Conservation (phyloP, 2,329 filamentous ascomycete species). For the Aspergillus japonicus region DNA sequence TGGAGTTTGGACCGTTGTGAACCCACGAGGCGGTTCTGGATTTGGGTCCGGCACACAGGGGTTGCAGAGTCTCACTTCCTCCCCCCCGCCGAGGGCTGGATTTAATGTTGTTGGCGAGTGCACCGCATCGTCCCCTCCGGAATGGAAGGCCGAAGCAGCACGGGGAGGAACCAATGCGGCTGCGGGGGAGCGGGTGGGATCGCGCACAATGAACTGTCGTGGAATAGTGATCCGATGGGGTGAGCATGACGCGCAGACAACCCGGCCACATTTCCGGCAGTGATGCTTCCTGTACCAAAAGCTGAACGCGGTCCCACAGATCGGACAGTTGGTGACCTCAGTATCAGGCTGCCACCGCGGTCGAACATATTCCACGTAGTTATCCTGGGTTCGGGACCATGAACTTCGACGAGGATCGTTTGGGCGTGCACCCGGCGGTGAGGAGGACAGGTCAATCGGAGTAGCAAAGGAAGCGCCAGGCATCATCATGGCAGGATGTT, state of each 20-base stretch:
- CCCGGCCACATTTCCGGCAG: conserved; percentile 91
- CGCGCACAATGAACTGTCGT: conserved; percentile 83
- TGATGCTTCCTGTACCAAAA: conserved; percentile 90
- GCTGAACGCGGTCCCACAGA: conserved; percentile 71
- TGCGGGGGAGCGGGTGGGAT: conserved; percentile 43
- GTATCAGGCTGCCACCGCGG: conserved; percentile 87
- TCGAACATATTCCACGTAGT: conserved; percentile 51
- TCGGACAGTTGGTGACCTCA: conserved; percentile 79
- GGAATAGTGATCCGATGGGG: conserved; percentile 95
- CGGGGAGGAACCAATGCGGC: conserved; percentile 41
- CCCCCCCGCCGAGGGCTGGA: conserved; percentile 60
- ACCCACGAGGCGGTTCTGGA: conserved; percentile 52
- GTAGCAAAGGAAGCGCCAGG: conserved; percentile 33
- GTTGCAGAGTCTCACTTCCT: conserved; percentile 69
- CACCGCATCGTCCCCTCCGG: conserved; percentile 43
- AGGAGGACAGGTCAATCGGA: conserved; percentile 35
- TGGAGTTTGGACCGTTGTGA: conserved; percentile 24
- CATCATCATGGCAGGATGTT: conserved; percentile 7
- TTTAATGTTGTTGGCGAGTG: conserved; percentile 35
- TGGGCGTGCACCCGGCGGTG: conserved; percentile 21
- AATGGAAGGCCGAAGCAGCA: conserved; percentile 49
- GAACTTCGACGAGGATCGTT: conserved; percentile 15
- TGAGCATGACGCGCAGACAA: conserved; percentile 86
- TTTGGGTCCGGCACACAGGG: conserved; percentile 71
- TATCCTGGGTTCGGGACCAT: conserved; percentile 16